These are phyloP conservation scores for Metschnikowia arizonensis DNA, from an alignment of 805 yeast genomes.

Conservation along the genomic window DNA sequence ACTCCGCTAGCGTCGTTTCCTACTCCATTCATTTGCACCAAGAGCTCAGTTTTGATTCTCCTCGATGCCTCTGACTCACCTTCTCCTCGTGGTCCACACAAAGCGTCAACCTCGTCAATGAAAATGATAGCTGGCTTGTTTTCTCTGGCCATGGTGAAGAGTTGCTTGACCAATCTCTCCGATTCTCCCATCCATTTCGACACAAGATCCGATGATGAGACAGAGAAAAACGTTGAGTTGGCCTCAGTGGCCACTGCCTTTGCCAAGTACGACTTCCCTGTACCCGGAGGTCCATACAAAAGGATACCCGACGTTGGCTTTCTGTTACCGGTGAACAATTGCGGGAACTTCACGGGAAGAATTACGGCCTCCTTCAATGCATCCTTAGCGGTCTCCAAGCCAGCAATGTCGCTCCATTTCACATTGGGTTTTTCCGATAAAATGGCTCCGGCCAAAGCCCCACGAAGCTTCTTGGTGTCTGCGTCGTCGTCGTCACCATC, in stretches of 20 bases:
- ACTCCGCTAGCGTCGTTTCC: conserved; percentile 94
- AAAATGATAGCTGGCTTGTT: conserved; percentile 93
- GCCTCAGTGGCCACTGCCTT: conserved; percentile 99
- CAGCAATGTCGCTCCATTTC: conserved; percentile 94
- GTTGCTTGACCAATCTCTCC: conserved; percentile 91
- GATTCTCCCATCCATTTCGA: conserved; percentile 99
- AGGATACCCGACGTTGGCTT: conserved; percentile 90
- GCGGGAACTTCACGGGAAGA: conserved; percentile 93
- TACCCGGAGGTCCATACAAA: conserved; percentile 75
- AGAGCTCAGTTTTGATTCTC: conserved; percentile 90
- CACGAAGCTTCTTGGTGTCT: conserved; percentile 83
- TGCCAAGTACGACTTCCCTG: conserved; percentile 95
- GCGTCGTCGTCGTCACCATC: conserved; percentile 64
- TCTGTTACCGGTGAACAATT: conserved; percentile 88
- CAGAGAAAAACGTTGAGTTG: conserved; percentile 92
- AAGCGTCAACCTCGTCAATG: conserved; percentile 96
- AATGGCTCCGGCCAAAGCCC: conserved; percentile 89
- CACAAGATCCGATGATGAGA: conserved; percentile 92
- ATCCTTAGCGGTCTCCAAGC: conserved; percentile 91
- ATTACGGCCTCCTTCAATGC: conserved; percentile 97
- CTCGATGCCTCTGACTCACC: conserved; percentile 96
- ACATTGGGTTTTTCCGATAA: conserved; percentile 89
- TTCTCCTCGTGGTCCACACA: conserved; percentile 97
- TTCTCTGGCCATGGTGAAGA: conserved; percentile 94
- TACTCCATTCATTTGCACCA: conserved; percentile 98